These are phyloP conservation scores for Suillus subluteus DNA, from an alignment of 768 basidiomycete species.

Conservation along the genomic window DNA sequence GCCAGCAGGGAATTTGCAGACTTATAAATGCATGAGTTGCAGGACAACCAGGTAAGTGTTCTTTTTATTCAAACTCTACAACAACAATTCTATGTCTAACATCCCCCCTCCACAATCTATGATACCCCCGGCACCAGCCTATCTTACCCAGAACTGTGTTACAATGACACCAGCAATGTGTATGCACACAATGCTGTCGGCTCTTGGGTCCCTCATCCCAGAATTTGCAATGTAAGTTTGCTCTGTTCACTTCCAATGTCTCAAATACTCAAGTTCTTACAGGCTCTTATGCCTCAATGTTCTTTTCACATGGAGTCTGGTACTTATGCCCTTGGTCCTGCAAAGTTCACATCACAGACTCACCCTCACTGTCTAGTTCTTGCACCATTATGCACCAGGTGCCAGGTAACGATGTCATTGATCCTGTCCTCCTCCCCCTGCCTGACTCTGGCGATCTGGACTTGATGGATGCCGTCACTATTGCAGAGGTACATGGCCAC, in stretches of 20 bases:
- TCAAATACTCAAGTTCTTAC: too few species aligned
- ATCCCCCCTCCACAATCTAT: not conserved
- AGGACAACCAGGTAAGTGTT: too few species aligned
- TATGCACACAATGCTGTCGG: not conserved
- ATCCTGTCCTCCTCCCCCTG: not conserved
- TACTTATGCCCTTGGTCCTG: not conserved
- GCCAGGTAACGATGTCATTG: too few species aligned
- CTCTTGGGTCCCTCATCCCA: constrained; percentile 1
- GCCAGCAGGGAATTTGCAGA: too few species aligned
- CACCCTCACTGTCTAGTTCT: too few species aligned
- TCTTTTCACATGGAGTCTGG: not conserved
- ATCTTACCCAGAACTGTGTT: not conserved
- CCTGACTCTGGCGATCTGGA: not conserved
- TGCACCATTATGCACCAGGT: too few species aligned
- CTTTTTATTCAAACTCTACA: not conserved
- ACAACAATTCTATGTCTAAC: too few species aligned
- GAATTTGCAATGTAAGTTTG: not conserved
- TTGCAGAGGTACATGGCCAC: not conserved
- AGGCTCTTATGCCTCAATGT: too few species aligned
- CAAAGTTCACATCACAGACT: not conserved
- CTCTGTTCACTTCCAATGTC: too few species aligned
- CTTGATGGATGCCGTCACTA: not conserved
- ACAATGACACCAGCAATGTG: not conserved
- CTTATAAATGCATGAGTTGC: too few species aligned
- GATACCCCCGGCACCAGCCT: not conserved